phyloP scores from a whole-genome alignment of 2,329 filamentous ascomycete genomes.

The Apiospora rasikravindrae region DNA sequence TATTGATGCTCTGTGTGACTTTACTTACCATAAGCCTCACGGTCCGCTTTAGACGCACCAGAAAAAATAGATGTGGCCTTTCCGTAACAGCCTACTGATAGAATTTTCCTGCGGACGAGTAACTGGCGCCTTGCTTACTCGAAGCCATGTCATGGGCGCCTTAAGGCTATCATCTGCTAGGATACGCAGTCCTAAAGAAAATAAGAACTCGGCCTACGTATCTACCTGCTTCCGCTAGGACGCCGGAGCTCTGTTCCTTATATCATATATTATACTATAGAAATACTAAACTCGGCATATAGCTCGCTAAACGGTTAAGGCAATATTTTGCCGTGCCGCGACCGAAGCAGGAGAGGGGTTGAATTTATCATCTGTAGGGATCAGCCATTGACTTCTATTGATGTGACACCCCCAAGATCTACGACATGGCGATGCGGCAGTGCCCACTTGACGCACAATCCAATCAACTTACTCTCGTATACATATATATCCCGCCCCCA shows the following conservation, averaged over 20 bases:
- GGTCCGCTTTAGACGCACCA: too few relatives aligned
- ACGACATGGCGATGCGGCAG: not conserved
- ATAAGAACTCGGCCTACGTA: not conserved
- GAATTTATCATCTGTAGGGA: not conserved
- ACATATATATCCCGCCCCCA: not conserved
- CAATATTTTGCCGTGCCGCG: conserved; percentile 14
- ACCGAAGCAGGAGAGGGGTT: conserved; percentile 13
- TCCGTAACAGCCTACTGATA: not conserved
- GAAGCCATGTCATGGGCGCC: too few relatives aligned
- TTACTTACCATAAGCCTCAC: not conserved
- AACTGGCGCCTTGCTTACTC: not conserved
- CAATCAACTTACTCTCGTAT: not conserved
- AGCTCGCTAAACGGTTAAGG: conserved; percentile 8
- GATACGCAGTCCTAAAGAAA: not conserved
- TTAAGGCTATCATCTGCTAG: not conserved
- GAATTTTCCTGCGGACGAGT: not conserved
- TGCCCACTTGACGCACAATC: not conserved
- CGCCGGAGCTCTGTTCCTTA: not conserved
- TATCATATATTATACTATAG: too few relatives aligned
- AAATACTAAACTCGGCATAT: not conserved
- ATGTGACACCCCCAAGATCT: not conserved
- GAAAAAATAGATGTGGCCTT: not conserved
- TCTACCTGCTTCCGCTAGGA: too few relatives aligned
- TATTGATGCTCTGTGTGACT: not conserved
- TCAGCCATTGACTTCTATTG: not conserved